Percentiles rank a stretch among this genome's conserved stretches.
Conservation (phyloP, 2,329 filamentous ascomycete genomes). For the Didymella lethalis region DNA sequence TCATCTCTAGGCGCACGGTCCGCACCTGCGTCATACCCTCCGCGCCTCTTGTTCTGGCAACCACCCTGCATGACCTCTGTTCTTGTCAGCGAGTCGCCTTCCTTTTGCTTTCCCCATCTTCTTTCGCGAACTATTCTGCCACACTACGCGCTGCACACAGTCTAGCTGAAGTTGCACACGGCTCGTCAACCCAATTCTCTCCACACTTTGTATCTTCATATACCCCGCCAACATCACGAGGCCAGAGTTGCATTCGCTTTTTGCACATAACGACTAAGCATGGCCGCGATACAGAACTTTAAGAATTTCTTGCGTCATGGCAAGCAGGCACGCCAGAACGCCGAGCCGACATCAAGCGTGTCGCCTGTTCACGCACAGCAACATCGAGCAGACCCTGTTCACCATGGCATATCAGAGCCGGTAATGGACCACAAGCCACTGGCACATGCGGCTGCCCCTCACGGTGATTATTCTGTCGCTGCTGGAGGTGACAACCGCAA, state of each 20-base stretch:
- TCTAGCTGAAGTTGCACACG: conserved; percentile 30
- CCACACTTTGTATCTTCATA: conserved; percentile 23
- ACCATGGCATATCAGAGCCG: conserved; percentile 66
- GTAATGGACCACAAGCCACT: conserved; percentile 63
- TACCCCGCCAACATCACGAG: conserved; percentile 29
- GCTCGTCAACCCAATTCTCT: conserved; percentile 20
- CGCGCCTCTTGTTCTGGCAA: conserved; percentile 35
- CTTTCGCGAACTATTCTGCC: conserved; percentile 23
- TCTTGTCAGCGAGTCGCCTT: conserved; percentile 29
- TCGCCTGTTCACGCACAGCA: conserved; percentile 69
- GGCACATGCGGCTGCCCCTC: conserved; percentile 58
- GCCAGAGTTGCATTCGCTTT: conserved; percentile 23
- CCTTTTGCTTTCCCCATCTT: conserved; percentile 22
- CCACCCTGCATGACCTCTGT: conserved; percentile 34
- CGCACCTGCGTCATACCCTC: conserved; percentile 28
- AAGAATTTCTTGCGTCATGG: conserved; percentile 99
- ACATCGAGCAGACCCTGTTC: conserved; percentile 62
- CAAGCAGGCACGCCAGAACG: conserved; percentile 84
- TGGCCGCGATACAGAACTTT: conserved; percentile 87
- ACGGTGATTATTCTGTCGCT: conserved; percentile 68
- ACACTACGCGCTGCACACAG: conserved; percentile 25
- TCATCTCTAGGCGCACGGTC: conserved; percentile 32
- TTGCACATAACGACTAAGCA: conserved; percentile 44
- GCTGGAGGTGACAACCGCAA: conserved; percentile 70
- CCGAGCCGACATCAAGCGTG: conserved; percentile 68